Percentiles rank a stretch among this genome's conserved stretches.
Evolutionary conservation across 1,284 basidiomycete genomes (phyloP).

Genomic region (Cystobasidium slooffiae): DNA sequence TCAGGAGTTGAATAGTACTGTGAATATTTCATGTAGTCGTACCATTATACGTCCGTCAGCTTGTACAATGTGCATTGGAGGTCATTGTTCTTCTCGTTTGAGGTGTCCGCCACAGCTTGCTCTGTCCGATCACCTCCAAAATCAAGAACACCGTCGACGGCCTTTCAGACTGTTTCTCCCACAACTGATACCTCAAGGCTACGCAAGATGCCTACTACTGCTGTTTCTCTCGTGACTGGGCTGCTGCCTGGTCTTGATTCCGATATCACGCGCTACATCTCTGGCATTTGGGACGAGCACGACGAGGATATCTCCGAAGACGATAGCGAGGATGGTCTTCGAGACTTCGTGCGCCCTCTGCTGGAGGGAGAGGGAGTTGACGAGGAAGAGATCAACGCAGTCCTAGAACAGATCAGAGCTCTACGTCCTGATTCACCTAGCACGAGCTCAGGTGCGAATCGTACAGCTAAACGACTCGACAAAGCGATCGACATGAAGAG

Average conservation of each 20-base stretch:
- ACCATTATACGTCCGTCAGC: background rate
- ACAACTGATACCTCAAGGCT: background rate
- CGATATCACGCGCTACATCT: constrained; percentile 39
- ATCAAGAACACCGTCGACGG: too few species aligned
- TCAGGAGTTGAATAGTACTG: constrained; percentile 5
- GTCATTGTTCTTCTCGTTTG: too few species aligned
- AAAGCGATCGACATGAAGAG: constrained; percentile 94
- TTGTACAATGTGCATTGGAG: too few species aligned
- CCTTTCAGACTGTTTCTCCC: too few species aligned
- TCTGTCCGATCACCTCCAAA: too few species aligned
- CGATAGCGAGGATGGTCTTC: constrained; percentile 60
- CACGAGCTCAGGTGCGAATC: constrained; percentile 52
- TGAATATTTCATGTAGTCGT: constrained; percentile 2
- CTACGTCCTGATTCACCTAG: constrained; percentile 61
- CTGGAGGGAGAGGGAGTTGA: constrained; percentile 66
- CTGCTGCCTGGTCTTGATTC: constrained; percentile 36
- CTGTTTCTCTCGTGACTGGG: constrained; percentile 35
- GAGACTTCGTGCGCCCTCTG: constrained; percentile 48
- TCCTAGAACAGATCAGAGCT: constrained; percentile 68
- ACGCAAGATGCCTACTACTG: constrained; percentile 35
- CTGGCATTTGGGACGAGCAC: constrained; percentile 35
- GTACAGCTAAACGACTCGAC: constrained; percentile 73
- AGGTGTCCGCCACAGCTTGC: too few species aligned
- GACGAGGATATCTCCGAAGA: constrained; percentile 30
- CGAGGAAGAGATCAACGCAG: constrained; percentile 66